These are phyloP conservation scores for Lentinula guzmanii DNA, from an alignment of 768 basidiomycete genomes.

Conservation along the genomic window DNA sequence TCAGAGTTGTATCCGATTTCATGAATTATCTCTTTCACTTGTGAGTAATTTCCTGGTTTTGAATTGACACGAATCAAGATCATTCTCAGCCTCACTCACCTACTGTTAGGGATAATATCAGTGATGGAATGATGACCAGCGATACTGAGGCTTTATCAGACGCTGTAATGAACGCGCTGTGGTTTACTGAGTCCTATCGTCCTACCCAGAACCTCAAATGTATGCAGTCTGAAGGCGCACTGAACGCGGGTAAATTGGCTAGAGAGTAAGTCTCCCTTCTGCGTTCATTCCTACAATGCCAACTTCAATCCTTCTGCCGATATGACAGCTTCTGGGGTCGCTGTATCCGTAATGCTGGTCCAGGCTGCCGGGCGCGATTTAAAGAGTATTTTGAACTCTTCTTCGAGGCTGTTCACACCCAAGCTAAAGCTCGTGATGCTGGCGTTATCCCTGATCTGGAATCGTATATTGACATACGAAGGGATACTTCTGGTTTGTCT, in stretches of 20 bases:
- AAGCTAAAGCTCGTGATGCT: constrained; percentile 51
- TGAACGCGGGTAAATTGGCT: constrained; percentile 57
- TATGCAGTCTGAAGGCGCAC: constrained; percentile 33
- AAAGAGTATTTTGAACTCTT: constrained; percentile 63
- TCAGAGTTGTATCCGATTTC: constrained; percentile 64
- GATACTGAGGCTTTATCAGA: constrained; percentile 54
- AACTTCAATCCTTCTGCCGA: constrained; percentile 3
- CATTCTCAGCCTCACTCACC: constrained; percentile 4
- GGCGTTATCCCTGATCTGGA: constrained; percentile 61
- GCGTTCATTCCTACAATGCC: neutral
- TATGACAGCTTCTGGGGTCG: constrained; percentile 60
- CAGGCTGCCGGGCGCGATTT: constrained; percentile 61
- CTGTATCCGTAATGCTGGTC: constrained; percentile 47
- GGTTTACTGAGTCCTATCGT: constrained; percentile 46
- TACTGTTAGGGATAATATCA: constrained; percentile 56
- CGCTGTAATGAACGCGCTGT: constrained; percentile 67
- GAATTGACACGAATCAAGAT: constrained; percentile 8
- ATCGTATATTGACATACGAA: constrained; percentile 63
- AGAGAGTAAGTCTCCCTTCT: constrained; percentile 45
- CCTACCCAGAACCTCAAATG: constrained; percentile 34
- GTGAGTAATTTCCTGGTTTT: constrained; percentile 23
- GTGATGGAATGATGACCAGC: constrained; percentile 69
- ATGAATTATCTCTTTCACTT: constrained; percentile 56
- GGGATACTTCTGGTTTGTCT: constrained; percentile 60
- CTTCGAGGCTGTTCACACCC: constrained; percentile 62